These are phyloP conservation scores for Phaseolus lunatus DNA, from an alignment of 306 rosid species.

Conservation along the genomic window DNA sequence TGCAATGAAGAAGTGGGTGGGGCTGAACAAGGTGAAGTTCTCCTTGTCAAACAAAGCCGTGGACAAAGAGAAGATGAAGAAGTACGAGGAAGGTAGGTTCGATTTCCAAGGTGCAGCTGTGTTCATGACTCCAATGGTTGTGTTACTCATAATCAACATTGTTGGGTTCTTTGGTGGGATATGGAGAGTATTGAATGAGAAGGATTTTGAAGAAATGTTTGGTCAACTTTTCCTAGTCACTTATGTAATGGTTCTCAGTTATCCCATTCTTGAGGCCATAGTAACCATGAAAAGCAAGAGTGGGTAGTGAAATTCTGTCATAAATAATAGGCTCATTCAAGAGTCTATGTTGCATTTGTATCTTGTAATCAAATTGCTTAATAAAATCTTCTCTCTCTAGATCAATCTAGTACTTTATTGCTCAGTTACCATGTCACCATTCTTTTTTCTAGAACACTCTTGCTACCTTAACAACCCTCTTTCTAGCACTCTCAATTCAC, in stretches of 20 bases:
- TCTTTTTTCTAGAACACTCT: too few relatives aligned
- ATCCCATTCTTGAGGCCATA: conserved; percentile 49
- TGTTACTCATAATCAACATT: conserved; percentile 46
- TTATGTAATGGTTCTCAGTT: conserved; percentile 49
- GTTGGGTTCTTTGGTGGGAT: conserved; percentile 48
- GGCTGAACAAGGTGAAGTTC: conserved; percentile 46
- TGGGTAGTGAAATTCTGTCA: not conserved
- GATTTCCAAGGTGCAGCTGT: conserved; percentile 61
- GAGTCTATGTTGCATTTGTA: not conserved
- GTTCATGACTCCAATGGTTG: conserved; percentile 57
- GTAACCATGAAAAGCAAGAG: conserved; percentile 44
- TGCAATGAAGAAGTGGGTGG: conserved; percentile 45
- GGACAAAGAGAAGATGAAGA: conserved; percentile 55
- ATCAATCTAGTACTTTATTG: not conserved
- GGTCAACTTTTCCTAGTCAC: conserved; percentile 49
- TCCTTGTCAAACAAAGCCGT: conserved; percentile 53
- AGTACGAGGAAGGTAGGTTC: conserved; percentile 60
- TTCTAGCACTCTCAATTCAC: too few relatives aligned
- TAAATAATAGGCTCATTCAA: not conserved
- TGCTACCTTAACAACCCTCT: too few relatives aligned
- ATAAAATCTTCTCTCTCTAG: not conserved
- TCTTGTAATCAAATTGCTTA: not conserved
- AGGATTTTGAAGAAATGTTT: conserved; percentile 48
- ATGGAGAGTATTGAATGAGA: conserved; percentile 42
- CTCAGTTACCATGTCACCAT: not conserved